These are phyloP conservation scores for Cnidoscolus chayamansa DNA, from an alignment of 441 rosid genomes.

Conservation along the genomic window DNA sequence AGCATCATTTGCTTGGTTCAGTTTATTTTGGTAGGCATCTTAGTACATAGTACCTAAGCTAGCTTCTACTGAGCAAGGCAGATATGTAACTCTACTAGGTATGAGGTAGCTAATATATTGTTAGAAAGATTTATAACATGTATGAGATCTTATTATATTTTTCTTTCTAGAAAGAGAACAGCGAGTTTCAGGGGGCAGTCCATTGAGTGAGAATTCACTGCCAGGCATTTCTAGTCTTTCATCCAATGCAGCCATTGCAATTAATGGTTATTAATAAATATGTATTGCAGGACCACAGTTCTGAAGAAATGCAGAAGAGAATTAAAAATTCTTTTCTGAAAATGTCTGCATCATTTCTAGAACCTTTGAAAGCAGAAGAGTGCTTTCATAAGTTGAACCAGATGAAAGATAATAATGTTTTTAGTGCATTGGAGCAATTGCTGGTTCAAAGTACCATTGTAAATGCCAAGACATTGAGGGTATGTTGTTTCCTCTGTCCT, in stretches of 20 bases:
- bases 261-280: conserved; percentile 24
- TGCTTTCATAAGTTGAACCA: conserved; percentile 62
- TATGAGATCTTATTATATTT: too few species aligned
- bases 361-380: conserved; percentile 72
- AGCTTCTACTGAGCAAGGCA: too few species aligned
- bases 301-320: conserved; percentile 51
- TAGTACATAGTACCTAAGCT: too few species aligned
- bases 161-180: too few species aligned
- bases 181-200: too few species aligned
- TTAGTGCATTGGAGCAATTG: conserved; percentile 50
- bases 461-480: conserved; percentile 47
- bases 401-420: conserved; percentile 59
- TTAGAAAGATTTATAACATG: too few species aligned
- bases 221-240: too few species aligned
- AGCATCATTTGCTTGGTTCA: background rate
- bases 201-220: too few species aligned
- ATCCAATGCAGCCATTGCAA: background rate
- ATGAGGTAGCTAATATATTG: too few species aligned
- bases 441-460: conserved; percentile 46
- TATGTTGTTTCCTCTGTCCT: conserved; percentile 32
- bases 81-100: too few species aligned
- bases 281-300: conserved; percentile 49
- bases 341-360: conserved; percentile 78
- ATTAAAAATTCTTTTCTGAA: conserved; percentile 45
- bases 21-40: too few species aligned